Conservation (phyloP, 2,329 filamentous ascomycete genomes). For the Acrocalymma vagum region DNA sequence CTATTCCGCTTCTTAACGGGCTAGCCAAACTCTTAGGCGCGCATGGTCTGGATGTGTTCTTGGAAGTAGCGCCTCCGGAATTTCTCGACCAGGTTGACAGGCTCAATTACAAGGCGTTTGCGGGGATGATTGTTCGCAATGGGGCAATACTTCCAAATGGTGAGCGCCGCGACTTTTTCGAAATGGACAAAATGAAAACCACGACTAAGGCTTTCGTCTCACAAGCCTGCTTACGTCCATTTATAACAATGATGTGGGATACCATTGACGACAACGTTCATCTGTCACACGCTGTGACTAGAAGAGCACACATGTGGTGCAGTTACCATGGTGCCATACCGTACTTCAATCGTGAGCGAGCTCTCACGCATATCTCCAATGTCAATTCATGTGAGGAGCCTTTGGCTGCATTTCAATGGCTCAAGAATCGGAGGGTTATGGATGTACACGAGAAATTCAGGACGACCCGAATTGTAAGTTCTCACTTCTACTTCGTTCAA, state of each 20-base stretch:
- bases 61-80: conserved; percentile 43
- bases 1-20: conserved; percentile 37
- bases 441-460: conserved; percentile 44
- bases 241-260: conserved; percentile 50
- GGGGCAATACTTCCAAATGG: conserved; percentile 44
- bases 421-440: conserved; percentile 47
- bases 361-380: conserved; percentile 32
- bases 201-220: conserved; percentile 48
- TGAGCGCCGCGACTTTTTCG: conserved; percentile 46
- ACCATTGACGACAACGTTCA: conserved; percentile 42
- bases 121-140: conserved; percentile 44
- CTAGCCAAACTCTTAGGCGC: conserved; percentile 37
- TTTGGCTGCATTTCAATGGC: conserved; percentile 48
- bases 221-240: conserved; percentile 44
- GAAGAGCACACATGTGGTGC: conserved; percentile 47
- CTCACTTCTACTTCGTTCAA: background rate
- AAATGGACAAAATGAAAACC: conserved; percentile 49
- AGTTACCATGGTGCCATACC: conserved; percentile 45
- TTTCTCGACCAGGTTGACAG: conserved; percentile 37
- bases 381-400: conserved; percentile 39
- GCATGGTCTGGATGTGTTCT: conserved; percentile 42
- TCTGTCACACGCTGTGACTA: conserved; percentile 45
- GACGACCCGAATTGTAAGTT: conserved; percentile 35
- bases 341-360: conserved; percentile 34
- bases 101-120: conserved; percentile 35